Evolutionary conservation across 2,329 filamentous ascomycete species (phyloP).

Genomic region (Claviceps citrina): DNA sequence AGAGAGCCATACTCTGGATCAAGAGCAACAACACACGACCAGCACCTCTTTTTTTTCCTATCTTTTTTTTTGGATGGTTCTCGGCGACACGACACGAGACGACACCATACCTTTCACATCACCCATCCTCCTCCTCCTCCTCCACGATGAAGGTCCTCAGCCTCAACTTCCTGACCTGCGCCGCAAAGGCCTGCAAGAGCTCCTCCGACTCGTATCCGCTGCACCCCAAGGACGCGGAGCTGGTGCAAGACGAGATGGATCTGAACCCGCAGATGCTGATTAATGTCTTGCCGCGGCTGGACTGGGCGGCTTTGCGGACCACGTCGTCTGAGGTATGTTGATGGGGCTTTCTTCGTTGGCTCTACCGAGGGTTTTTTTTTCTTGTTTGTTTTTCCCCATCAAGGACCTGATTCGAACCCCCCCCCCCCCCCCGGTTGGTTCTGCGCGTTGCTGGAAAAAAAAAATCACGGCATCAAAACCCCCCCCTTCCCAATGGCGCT

Average conservation of each 20-base stretch:
- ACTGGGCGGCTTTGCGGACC: constrained; percentile 68
- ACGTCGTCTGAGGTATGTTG: constrained; percentile 61
- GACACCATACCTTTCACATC: too few species aligned
- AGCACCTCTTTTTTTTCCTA: not conserved
- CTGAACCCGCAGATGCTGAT: constrained; percentile 65
- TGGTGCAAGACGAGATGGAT: constrained; percentile 74
- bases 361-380: too few species aligned
- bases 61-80: too few species aligned
- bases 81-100: not conserved
- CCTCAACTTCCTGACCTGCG: constrained; percentile 92
- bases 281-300: constrained; percentile 74
- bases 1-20: not conserved
- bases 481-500: too few species aligned
- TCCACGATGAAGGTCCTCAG: constrained; percentile 77
- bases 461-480: too few species aligned
- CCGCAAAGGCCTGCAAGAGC: constrained; percentile 85
- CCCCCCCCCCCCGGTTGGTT: too few species aligned
- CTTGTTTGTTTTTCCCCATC: too few species aligned
- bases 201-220: constrained; percentile 70
- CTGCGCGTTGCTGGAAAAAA: too few species aligned
- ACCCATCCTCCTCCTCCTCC: too few species aligned
- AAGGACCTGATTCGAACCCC: too few species aligned
- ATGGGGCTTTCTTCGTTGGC: not conserved
- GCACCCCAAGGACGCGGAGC: constrained; percentile 81
- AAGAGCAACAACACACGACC: not conserved